Base-by-base conservation (phyloP, 2,329 filamentous ascomycete genomes). In the Alternaria atra region DNA sequence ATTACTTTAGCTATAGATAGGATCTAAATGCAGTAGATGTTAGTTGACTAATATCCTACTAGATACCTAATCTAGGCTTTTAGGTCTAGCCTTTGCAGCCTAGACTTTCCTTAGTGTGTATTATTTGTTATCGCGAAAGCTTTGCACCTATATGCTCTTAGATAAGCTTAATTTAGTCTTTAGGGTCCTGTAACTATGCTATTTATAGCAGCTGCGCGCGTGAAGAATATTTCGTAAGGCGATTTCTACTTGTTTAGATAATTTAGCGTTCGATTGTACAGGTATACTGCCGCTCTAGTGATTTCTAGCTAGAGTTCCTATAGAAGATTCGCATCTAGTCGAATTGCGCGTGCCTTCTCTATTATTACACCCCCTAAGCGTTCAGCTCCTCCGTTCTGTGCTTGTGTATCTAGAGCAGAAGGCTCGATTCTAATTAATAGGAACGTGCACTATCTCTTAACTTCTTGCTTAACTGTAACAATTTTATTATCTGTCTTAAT, bases 101-200 rank as follows among this genome's bases (percentile, higher is more conserved):
- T n/a, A n/a, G n/a, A n/a, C n/a, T 12, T 47, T 4, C 32, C 60
- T 23, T 40, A 63, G 55, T 32, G 25, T 37, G 43, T 60, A 42
- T 63, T 30, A 39, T 51, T 35, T 44, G 37, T 61, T 23, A 54
- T 52, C 34, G 34, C 35, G 32, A 61, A 66, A 4, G 44, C 62
- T 44, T 60, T 60, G 39, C 43, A 64, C 10, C 40, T 61, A 61
- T 60, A 64, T 52, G 29, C 50, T 51, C 52, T 61, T 34, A 63
- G 46, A 27, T 60, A 56, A 44, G 44, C 61, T 52, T n/a, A n/a
- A n/a, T n/a, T n/a, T n/a, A n/a, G n/a, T n/a, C n/a, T n/a, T n/a
- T n/a, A n/a, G n/a, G n/a, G n/a, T n/a, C n/a, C n/a, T n/a, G n/a
- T n/a, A n/a, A n/a, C n/a, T n/a, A n/a, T n/a, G n/a, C 35, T 13